phyloP scores from a whole-genome alignment of 2,329 filamentous ascomycete genomes.

The Trichoderma sp. region DNA sequence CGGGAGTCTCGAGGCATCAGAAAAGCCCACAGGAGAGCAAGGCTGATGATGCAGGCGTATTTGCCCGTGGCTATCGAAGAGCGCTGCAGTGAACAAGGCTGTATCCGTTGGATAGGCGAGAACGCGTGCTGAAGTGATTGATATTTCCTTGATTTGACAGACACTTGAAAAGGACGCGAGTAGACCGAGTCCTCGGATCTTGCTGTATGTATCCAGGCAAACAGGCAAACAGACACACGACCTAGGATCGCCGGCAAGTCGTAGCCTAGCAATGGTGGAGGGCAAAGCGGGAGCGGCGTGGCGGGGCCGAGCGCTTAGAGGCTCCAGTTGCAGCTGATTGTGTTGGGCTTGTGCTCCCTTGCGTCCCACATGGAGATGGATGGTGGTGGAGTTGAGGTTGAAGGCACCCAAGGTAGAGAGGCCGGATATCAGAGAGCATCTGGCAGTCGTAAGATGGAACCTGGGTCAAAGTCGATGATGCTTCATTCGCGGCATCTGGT shows the following conservation, averaged over 20 bases:
- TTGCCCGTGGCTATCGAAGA: too few species aligned
- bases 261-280: not conserved
- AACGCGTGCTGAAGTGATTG: not conserved
- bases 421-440: not conserved
- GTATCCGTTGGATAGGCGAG: not conserved
- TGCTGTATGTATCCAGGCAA: too few species aligned
- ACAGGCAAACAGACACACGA: too few species aligned
- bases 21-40: too few species aligned
- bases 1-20: not conserved
- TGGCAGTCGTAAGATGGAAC: too few species aligned
- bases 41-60: too few species aligned
- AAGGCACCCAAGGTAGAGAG: not conserved
- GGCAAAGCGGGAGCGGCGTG: constrained; percentile 8
- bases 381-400: not conserved
- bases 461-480: not conserved
- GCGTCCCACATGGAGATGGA: not conserved
- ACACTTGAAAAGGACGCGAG: too few species aligned
- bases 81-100: too few species aligned
- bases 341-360: not conserved
- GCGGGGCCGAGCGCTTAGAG: constrained; percentile 11
- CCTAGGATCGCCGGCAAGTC: constrained; percentile 18
- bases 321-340: not conserved
- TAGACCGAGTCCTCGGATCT: too few species aligned
- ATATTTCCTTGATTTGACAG: not conserved
- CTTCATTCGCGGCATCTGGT: too few species aligned